Evolutionary conservation across 2,329 filamentous ascomycete genomes (phyloP).

Genomic region (Botrytis fragariae): DNA sequence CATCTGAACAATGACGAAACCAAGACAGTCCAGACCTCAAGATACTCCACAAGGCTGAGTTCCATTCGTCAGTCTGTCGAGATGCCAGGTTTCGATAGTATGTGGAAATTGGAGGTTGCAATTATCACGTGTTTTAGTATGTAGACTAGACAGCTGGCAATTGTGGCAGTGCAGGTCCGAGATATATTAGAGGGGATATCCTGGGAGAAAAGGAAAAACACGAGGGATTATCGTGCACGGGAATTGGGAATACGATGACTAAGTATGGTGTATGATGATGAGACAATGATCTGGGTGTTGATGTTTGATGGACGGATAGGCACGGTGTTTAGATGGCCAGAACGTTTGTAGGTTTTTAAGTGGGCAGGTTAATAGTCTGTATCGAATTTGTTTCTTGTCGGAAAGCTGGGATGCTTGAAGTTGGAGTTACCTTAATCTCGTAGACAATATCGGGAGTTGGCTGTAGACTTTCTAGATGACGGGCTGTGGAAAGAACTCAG

Average conservation of each 20-base stretch:
- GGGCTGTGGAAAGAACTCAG: neutral
- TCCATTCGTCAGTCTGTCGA: neutral
- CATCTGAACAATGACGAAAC: conserved; percentile 8
- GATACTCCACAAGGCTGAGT: neutral
- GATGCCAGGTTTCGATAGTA: neutral
- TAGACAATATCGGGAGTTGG: neutral
- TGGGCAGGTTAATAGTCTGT: neutral
- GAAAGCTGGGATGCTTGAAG: neutral
- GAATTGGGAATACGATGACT: neutral
- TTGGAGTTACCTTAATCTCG: neutral
- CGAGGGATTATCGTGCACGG: neutral
- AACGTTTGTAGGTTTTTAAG: neutral
- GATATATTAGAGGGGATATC: neutral
- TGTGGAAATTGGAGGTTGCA: neutral
- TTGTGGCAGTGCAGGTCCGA: neutral
- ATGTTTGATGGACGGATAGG: neutral
- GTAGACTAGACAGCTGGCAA: neutral
- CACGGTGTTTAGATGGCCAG: neutral
- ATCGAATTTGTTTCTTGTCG: neutral
- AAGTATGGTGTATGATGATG: neutral
- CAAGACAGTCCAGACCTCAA: neutral
- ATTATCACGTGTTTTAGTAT: neutral
- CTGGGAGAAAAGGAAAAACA: neutral
- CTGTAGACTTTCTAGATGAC: neutral
- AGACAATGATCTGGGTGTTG: neutral